Conservation (phyloP, 2,329 filamentous ascomycete genomes). For the Coniella lustricola region DNA sequence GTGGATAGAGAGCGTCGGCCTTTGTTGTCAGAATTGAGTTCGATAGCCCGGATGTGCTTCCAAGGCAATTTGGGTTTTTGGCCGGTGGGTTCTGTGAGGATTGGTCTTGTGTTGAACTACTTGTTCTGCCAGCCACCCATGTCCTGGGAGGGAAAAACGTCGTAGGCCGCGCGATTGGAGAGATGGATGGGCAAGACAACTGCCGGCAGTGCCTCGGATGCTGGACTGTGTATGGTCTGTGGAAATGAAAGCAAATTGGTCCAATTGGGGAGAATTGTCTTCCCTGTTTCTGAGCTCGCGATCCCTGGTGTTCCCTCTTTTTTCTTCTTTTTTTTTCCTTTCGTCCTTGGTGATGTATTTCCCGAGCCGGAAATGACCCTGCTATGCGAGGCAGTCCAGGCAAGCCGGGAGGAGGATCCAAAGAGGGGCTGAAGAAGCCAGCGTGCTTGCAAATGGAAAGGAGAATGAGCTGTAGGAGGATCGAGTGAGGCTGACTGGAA, state of each 20-base stretch:
- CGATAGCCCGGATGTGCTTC: background rate
- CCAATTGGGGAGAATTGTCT: background rate
- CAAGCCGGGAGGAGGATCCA: background rate
- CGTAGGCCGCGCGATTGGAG: no score
- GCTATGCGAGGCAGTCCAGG: background rate
- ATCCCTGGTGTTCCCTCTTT: background rate
- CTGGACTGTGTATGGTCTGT: background rate
- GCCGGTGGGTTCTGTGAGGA: background rate
- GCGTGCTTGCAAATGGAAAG: background rate
- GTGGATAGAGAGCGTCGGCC: background rate
- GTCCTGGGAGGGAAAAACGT: no score
- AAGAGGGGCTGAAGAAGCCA: background rate
- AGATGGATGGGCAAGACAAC: no score
- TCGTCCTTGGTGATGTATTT: background rate
- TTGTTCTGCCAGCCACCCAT: no score
- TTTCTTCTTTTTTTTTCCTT: no score
- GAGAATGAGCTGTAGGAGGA: background rate
- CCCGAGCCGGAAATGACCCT: background rate
- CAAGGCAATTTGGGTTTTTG: background rate
- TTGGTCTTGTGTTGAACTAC: background rate
- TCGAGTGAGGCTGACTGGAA: background rate
- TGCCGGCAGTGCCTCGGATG: background rate
- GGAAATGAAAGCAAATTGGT: no score
- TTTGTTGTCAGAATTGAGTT: background rate
- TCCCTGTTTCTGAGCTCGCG: background rate